Percentiles rank a stretch among this genome's conserved stretches.
phyloP scores from a whole-genome alignment of 163 green algal genomes.

The Scenedesmus sp. region DNA sequence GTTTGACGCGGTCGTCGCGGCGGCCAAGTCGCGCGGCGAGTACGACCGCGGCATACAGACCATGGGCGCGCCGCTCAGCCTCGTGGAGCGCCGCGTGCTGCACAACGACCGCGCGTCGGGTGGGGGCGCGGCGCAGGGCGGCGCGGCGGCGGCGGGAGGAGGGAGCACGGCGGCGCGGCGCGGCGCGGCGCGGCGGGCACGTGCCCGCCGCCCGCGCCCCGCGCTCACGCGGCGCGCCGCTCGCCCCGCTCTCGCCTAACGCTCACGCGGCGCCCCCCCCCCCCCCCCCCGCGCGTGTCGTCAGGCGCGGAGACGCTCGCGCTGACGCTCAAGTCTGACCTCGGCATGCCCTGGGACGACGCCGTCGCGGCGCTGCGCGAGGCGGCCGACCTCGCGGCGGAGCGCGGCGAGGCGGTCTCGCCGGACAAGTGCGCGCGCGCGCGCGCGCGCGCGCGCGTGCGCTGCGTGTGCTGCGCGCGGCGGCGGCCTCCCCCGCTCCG shows the following conservation, averaged over 20 bases:
- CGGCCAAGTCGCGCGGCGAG: constrained; percentile 35
- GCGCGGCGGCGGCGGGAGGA: too few relatives aligned
- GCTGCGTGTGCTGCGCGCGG: too few relatives aligned
- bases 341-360: constrained; percentile 21
- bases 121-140: background rate
- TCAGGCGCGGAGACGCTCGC: constrained; percentile 39
- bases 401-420: background rate
- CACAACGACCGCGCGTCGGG: constrained; percentile 42
- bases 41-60: constrained; percentile 39
- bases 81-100: constrained; percentile 28
- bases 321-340: constrained; percentile 20
- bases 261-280: too few relatives aligned
- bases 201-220: too few relatives aligned
- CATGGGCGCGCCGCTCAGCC: constrained; percentile 1
- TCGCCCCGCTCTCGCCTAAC: too few relatives aligned
- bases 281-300: background rate
- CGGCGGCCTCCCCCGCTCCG: too few relatives aligned
- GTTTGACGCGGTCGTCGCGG: constrained; percentile 35
- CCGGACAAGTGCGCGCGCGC: constrained; percentile 23
- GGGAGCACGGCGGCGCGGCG: too few relatives aligned
- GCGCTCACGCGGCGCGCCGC: too few relatives aligned
- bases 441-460: too few relatives aligned
- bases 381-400: background rate
- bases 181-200: too few relatives aligned
- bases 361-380: constrained; percentile 11